A percentile compares a stretch with the other conserved stretches of the same genome.
phyloP scores from a whole-genome alignment of 352 stramenopile genomes.

The Pythium coloratum region DNA sequence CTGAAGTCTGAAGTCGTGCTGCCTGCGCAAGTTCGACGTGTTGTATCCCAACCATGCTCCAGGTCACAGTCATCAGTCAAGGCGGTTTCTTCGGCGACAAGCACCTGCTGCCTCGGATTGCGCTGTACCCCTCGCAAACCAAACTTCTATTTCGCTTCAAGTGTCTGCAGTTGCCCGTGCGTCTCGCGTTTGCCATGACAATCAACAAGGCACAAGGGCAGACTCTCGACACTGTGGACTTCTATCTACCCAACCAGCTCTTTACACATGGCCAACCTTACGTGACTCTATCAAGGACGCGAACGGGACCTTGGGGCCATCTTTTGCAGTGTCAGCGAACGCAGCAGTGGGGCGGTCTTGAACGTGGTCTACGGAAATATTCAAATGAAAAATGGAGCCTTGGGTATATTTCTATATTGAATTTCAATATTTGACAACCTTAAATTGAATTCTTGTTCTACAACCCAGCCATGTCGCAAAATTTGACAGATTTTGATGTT shows the following conservation, averaged over 20 bases:
- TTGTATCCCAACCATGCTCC: neutral
- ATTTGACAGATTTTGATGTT: no score
- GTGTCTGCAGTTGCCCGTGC: constrained; percentile 28
- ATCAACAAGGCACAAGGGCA: constrained; percentile 33
- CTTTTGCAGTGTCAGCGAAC: neutral
- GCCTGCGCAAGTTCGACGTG: no score
- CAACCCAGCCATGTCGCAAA: no score
- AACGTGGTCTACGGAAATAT: neutral
- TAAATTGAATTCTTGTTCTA: no score
- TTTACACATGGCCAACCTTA: constrained; percentile 27
- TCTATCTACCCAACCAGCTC: constrained; percentile 16
- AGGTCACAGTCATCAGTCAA: constrained; percentile 22
- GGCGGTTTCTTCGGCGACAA: neutral
- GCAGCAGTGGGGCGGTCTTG: neutral
- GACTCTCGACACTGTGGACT: constrained; percentile 20
- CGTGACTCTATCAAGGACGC: constrained; percentile 20
- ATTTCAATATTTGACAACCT: neutral
- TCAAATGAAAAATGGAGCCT: neutral
- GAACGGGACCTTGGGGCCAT: neutral
- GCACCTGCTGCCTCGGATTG: constrained; percentile 21
- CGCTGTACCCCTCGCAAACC: constrained; percentile 20
- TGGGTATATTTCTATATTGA: neutral
- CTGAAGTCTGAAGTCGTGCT: no score
- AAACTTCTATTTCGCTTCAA: constrained; percentile 24
- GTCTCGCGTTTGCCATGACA: constrained; percentile 22